A percentile compares a stretch with the other conserved stretches of the same genome.
Evolutionary conservation across 192 early-diverging fungal genomes (phyloP).

Genomic region (Jimgerdemannia flammicorona): DNA sequence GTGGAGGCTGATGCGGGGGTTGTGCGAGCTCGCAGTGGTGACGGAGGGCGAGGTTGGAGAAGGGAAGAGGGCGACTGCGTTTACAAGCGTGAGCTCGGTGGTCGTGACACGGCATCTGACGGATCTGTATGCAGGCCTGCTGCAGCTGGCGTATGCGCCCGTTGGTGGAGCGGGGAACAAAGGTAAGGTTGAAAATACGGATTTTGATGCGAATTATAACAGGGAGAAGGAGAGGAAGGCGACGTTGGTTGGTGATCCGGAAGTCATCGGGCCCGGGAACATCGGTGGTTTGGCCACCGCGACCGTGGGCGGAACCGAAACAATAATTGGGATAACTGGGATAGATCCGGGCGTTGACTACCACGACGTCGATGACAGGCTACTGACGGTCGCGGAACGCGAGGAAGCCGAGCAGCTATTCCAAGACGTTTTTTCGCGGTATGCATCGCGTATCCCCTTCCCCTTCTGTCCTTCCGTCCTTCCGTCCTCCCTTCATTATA

Average conservation of each 20-base stretch:
- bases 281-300: neutral
- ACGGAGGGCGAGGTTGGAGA: neutral
- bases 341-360: too few species aligned
- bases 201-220: neutral
- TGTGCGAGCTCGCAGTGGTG: neutral
- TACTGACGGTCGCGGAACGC: neutral
- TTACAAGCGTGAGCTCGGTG: conserved; percentile 55
- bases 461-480: neutral
- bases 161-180: conserved; percentile 24
- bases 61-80: conserved; percentile 12
- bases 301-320: neutral
- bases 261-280: neutral
- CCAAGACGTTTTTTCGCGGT: conserved; percentile 38
- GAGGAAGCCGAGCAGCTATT: conserved; percentile 18
- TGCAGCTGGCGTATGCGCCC: conserved; percentile 70
- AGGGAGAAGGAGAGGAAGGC: too few species aligned
- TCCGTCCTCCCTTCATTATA: too few species aligned
- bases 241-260: neutral
- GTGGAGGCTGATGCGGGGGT: neutral
- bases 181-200: neutral
- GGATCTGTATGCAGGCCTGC: conserved; percentile 62
- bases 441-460: conserved; percentile 16
- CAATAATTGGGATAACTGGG: too few species aligned
- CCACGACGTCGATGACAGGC: neutral
- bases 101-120: conserved; percentile 51